Percentiles rank a stretch among this genome's conserved stretches.
Evolutionary conservation across 305 asterid species (phyloP).

Genomic region (Fraxinus greggii): DNA sequence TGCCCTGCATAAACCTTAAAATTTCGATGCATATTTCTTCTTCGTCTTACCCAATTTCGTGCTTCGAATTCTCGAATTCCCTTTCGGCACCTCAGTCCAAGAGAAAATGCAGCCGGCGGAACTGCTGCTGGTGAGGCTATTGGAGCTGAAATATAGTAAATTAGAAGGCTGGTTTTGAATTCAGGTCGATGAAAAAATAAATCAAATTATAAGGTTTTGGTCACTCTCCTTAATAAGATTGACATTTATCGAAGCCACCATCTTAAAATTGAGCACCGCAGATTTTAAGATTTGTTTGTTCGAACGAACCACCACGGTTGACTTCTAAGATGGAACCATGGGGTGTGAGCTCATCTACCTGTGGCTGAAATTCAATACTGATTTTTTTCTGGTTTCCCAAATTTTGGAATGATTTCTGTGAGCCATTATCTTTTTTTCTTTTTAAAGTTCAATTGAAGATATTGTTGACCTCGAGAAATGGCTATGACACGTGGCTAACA

Average conservation of each 20-base stretch:
- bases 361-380: slow-evolving; percentile 34
- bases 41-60: slow-evolving; percentile 6
- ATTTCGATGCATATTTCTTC: slow-evolving; percentile 16
- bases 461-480: no score
- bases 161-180: slow-evolving; percentile 23
- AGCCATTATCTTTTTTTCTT: neutral
- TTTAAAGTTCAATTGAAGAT: neutral
- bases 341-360: slow-evolving; percentile 29
- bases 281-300: no score
- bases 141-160: slow-evolving; percentile 13
- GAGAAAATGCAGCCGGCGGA: slow-evolving; percentile 45
- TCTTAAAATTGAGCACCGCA: no score
- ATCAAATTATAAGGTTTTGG: no score
- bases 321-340: no score
- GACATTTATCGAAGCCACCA: no score
- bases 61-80: slow-evolving; percentile 29
- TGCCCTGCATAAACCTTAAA: slow-evolving; percentile 36
- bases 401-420: neutral
- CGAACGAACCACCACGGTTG: no score
- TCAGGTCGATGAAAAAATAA: neutral
- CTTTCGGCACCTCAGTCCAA: slow-evolving; percentile 33
- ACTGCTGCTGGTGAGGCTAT: slow-evolving; percentile 67
- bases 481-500: no score
- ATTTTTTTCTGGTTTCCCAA: neutral
- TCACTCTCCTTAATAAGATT: no score